Conservation (phyloP, 1,284 basidiomycete species). For the Golubevia sp. region DNA sequence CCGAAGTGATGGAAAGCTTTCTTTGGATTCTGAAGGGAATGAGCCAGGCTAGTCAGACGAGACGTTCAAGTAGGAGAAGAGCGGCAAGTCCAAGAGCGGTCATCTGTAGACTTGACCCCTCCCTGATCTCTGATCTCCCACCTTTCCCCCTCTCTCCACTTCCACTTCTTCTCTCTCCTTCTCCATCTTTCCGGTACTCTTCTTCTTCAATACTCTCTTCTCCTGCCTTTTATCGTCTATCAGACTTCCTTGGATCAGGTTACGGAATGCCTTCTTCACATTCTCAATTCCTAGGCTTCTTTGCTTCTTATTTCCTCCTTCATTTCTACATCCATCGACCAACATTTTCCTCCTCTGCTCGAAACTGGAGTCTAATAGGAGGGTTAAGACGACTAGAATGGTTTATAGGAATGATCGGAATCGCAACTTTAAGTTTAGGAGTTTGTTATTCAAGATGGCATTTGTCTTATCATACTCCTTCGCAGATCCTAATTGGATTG, state of each 20-base stretch:
- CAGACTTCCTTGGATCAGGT: constrained; percentile 72
- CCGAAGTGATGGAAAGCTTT: no score
- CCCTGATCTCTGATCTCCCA: no score
- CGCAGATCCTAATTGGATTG: constrained; percentile 76
- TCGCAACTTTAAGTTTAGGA: constrained; percentile 68
- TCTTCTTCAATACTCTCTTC: no score
- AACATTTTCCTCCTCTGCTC: no score
- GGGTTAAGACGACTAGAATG: constrained; percentile 33
- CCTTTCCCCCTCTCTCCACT: not conserved
- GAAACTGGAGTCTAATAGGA: constrained; percentile 23
- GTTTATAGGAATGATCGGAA: constrained; percentile 65
- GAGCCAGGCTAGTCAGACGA: no score
- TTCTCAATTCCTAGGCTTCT: constrained; percentile 86
- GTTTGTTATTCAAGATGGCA: constrained; percentile 80
- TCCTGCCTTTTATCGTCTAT: no score
- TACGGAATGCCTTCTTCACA: constrained; percentile 88
- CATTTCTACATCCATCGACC: constrained; percentile 76
- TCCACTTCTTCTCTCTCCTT: constrained; percentile 11
- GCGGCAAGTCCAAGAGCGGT: no score
- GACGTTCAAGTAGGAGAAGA: no score
- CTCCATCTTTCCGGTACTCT: not conserved
- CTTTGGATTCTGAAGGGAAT: no score
- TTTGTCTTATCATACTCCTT: constrained; percentile 74
- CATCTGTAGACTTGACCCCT: no score
- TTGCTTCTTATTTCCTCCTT: constrained; percentile 74